phyloP scores from a whole-genome alignment of 305 asterid genomes.

The Fraxinus albicans region DNA sequence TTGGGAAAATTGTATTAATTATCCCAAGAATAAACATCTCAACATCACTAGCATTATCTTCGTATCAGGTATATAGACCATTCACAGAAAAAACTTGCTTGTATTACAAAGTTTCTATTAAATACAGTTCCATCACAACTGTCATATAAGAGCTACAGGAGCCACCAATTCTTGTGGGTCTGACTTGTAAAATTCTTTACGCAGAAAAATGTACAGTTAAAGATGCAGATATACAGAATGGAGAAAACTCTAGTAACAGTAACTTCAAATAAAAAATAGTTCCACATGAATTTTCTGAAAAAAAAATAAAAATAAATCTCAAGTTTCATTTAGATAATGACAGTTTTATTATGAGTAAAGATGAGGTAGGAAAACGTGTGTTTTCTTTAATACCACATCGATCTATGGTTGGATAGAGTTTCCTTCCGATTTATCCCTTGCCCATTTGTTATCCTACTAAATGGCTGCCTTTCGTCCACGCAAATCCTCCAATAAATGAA shows the following conservation, averaged over 20 bases:
- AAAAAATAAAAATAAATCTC: conserved; percentile 8
- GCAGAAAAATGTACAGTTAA: conserved; percentile 24
- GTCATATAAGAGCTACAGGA: conserved; percentile 36
- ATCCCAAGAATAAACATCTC: conserved; percentile 8
- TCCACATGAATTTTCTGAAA: conserved; percentile 4
- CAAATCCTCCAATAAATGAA: conserved; percentile 19
- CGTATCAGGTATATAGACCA: conserved; percentile 36
- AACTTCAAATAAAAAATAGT: conserved; percentile 22
- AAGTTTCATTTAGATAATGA: conserved; percentile 18
- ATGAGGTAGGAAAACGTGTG: conserved; percentile 20
- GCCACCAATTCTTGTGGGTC: conserved; percentile 80
- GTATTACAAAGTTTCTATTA: conserved; percentile 33
- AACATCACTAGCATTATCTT: conserved; percentile 38
- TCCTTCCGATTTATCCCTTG: not conserved
- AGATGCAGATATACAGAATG: conserved; percentile 24
- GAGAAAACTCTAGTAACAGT: conserved; percentile 36
- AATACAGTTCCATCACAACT: conserved; percentile 30
- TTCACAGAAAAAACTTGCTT: conserved; percentile 26
- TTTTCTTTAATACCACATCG: conserved; percentile 21
- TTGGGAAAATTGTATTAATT: conserved; percentile 1
- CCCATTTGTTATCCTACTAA: conserved; percentile 25
- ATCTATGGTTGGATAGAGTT: not conserved
- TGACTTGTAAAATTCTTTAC: conserved; percentile 17
- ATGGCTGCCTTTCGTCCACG: conserved; percentile 27
- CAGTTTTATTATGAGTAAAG: not conserved